Base-by-base conservation (phyloP, 306 rosid species). In the Medicago arabica region DNA sequence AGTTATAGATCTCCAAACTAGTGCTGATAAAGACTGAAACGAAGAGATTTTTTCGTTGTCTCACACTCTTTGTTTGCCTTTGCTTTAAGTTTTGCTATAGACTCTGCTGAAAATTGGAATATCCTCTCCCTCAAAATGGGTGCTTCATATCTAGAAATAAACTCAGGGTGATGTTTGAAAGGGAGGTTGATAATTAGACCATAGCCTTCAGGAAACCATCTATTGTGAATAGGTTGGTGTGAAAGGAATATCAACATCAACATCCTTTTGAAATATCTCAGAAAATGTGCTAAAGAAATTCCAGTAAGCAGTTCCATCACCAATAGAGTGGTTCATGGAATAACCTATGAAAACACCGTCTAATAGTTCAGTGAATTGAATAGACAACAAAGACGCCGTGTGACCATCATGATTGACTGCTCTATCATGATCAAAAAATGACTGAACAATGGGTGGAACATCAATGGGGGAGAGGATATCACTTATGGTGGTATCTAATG, bases 261-360 rank as follows among this genome's bases (percentile, higher is more conserved):
- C 6, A 17, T 7, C 8, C 21, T 21, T 21, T 21, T 66, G 53
- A 66, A 41, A 88, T 9, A 89, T 85, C 41, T 92, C 80, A n/a
- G 96, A 90, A 89, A 83, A 79, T 5, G 74, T 12, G 5, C 85
- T 90, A 23, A 86, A 82, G 86, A 90, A 89, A 50, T 67, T 77
- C 98, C 91, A 93, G 67, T 59, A 88, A 5, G 91, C 67, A 16
- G 90, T 90, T 8, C 93, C 95, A 61, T 93, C 90, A 2, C 6
- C 89, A 2, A 93, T 5, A 16, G 0, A 0, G n/a, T 90, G 96
- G 67, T 86, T 88, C 74, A 87, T 61, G 51, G 95, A 90, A 55
- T 87, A 86, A 1, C 91, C 98, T 1, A 93, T 79, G 88, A 89
- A 89, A 58, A 90, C 75, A 8, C 90, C 95, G 46, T 90, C 95